A percentile compares a stretch with the other conserved stretches of the same genome.
Conservation (phyloP, 2,329 filamentous ascomycete genomes). For the Colletotrichum spaethianum region DNA sequence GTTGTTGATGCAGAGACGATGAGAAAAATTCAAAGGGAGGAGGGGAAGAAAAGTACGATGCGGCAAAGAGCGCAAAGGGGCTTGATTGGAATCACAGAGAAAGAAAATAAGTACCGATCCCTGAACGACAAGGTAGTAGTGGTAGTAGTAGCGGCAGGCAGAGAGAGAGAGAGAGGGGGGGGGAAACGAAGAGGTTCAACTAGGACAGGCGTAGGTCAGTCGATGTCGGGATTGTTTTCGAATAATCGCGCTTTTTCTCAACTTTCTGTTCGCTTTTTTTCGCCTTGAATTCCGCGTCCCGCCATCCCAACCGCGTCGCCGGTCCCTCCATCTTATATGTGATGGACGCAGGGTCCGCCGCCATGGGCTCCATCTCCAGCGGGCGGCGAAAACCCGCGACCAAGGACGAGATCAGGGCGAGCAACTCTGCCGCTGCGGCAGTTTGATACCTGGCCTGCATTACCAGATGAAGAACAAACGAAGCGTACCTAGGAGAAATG, state of each 20-base stretch:
- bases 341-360: slow-evolving; percentile 25
- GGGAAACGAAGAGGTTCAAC: background rate
- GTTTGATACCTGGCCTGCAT: slow-evolving; percentile 21
- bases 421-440: slow-evolving; percentile 16
- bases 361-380: background rate
- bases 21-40: background rate
- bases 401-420: slow-evolving; percentile 11
- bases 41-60: slow-evolving; percentile 3
- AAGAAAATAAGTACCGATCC: slow-evolving; percentile 16
- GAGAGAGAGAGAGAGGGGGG: background rate
- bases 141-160: background rate
- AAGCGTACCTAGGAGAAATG: background rate
- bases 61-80: slow-evolving; percentile 16
- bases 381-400: slow-evolving; percentile 17
- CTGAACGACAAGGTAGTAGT: slow-evolving; percentile 11
- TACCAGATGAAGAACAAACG: background rate
- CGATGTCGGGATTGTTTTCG: background rate
- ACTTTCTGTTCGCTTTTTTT: background rate
- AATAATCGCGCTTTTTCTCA: slow-evolving; percentile 30
- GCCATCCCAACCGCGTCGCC: slow-evolving; percentile 3
- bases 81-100: slow-evolving; percentile 19
- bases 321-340: slow-evolving; percentile 27
- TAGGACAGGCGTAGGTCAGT: slow-evolving; percentile 19
- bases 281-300: background rate
- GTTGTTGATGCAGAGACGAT: slow-evolving; percentile 13